These are phyloP conservation scores for Leccinum boreale DNA, from an alignment of 768 basidiomycete genomes.

Conservation along the genomic window DNA sequence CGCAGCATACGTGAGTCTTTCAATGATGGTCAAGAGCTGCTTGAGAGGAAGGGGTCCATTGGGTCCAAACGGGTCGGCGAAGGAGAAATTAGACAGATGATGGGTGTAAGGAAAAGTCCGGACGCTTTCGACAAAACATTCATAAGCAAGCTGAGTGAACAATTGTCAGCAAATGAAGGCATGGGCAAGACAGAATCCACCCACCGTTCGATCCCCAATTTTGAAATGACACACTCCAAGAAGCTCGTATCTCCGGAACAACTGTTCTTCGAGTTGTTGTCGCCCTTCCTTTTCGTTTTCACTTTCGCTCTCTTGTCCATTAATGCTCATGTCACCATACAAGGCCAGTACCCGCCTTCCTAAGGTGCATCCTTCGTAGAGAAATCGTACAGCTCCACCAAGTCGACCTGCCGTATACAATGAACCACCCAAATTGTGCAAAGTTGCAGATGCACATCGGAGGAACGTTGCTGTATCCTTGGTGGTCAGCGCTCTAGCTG, in stretches of 20 bases:
- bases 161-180: neutral
- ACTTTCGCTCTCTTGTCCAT: conserved; percentile 19
- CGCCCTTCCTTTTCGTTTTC: conserved; percentile 41
- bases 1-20: conserved; percentile 64
- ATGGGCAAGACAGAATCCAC: conserved; percentile 11
- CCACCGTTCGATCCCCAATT: conserved; percentile 72
- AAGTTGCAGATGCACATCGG: conserved; percentile 69
- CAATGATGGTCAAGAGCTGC: conserved; percentile 59
- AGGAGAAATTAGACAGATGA: conserved; percentile 14
- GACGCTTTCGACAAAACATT: conserved; percentile 52
- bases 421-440: conserved; percentile 65
- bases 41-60: conserved; percentile 41
- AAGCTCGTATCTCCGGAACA: conserved; percentile 77
- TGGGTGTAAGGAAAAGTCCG: conserved; percentile 50
- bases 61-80: conserved; percentile 34
- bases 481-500: conserved; percentile 4
- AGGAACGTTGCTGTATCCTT: conserved; percentile 47
- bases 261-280: conserved; percentile 58
- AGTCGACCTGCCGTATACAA: conserved; percentile 64
- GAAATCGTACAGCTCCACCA: conserved; percentile 65
- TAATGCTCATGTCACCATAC: conserved; percentile 1
- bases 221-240: conserved; percentile 76
- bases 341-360: conserved; percentile 46
- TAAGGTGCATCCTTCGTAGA: conserved; percentile 56
- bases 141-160: conserved; percentile 51